Evolutionary conservation across 371 early-diverging fungal species (phyloP), one percentile per base, ranked within the genome.

Genomic region (Amoeboradix gromovi): DNA sequence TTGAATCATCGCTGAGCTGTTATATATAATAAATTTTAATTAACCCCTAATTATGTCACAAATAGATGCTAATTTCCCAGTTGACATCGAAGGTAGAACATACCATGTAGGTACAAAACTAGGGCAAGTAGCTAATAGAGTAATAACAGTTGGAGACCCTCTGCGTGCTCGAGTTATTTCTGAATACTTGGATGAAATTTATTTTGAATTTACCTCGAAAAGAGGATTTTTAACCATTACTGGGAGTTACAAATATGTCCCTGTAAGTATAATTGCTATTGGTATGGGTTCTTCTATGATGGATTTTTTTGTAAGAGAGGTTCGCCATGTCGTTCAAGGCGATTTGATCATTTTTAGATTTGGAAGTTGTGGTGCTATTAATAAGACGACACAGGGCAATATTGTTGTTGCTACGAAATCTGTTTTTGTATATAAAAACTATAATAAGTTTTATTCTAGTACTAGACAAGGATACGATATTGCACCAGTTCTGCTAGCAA

Each of bases 281-380:
- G 88, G 87, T 29, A 83, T 83, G 86, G 94, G 94, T 31, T 76
- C 82, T 12, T 74, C 87, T 0, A 91, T 90, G 89, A 88, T 90
- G 87, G 94, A 94, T 75, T 89, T 94, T 72, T 86, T 93, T 71
- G 84, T 94, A 17, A 82, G 95, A 29, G 95, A 94, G 75, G 80
- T 84, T 29, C 82, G 95, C 65, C 87, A 88, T 30, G 85, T 89
- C 31, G 86, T 87, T 0, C 77, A 83, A 30, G 95, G 95, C 0
- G 86, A 87, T 1, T 74, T 94, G 77, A 74, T 80, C 27, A 85
- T 94, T 30, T 80, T 90, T 68, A 80, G 94, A 31, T 83, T 93
- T 74, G 95, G 95, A 0, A 87, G 91, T 1, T 93, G 93, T 74
- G 95, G 95, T 0, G 81, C 86, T 28, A 77, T 92, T 31, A 80